These are phyloP conservation scores for Populus trichocarpa DNA, from an alignment of 441 rosid genomes.

Conservation along the genomic window DNA sequence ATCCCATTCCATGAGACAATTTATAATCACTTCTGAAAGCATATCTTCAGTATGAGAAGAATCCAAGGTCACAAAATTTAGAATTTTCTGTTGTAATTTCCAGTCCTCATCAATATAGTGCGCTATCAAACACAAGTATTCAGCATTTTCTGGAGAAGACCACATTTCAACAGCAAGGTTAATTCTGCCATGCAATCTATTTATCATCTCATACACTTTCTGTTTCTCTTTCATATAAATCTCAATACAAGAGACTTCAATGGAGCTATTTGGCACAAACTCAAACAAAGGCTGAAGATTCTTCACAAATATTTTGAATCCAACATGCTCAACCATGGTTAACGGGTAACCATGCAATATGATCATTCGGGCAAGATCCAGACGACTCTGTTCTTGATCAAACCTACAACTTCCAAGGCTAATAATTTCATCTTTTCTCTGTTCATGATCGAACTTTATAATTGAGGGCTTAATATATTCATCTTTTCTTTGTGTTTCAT, in stretches of 20 bases:
- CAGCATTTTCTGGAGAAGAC: constrained; percentile 61
- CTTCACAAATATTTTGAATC: constrained; percentile 82
- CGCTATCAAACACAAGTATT: constrained; percentile 63
- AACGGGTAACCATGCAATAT: constrained; percentile 78
- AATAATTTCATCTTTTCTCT: constrained; percentile 62
- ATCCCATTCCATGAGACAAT: constrained; percentile 80
- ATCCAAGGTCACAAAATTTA: constrained; percentile 78
- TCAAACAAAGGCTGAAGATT: constrained; percentile 92
- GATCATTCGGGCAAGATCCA: constrained; percentile 92
- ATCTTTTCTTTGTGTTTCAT: constrained; percentile 65
- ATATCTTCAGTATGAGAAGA: constrained; percentile 74
- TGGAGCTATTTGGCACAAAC: constrained; percentile 44
- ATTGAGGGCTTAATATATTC: constrained; percentile 56
- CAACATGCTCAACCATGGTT: constrained; percentile 81
- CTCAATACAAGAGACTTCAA: constrained; percentile 72
- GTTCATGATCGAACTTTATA: constrained; percentile 66
- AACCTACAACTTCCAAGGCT: constrained; percentile 67
- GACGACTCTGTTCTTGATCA: constrained; percentile 67
- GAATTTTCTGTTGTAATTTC: constrained; percentile 71
- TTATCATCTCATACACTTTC: constrained; percentile 57
- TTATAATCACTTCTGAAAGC: constrained; percentile 79
- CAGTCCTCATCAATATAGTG: constrained; percentile 80
- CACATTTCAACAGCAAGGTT: constrained; percentile 81
- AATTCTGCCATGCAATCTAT: constrained; percentile 66
- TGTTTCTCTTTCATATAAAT: constrained; percentile 75